Base-by-base conservation (phyloP, 202 grass and related monocot species). In the Eragrostis tef region DNA sequence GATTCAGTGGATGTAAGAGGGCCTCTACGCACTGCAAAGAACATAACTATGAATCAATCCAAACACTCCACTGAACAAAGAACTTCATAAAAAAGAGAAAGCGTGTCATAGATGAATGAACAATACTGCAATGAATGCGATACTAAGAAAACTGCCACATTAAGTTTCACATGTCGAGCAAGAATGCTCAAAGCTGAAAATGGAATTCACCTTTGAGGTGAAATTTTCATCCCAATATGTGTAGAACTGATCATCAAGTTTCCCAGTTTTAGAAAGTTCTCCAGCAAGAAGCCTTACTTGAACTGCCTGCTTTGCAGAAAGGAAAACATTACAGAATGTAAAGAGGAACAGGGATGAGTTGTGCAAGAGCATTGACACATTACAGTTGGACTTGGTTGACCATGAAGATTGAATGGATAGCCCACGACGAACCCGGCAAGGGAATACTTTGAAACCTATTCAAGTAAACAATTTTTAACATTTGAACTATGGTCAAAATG, bases 161-260 rank as follows among this genome's bases (percentile, higher is more conserved):
- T n/a, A 48, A 76, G 27, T 70, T 67, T 69, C 20, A 34, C 43
- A 24, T 74, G 52, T 53, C 50, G 17, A 83, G 54, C 44, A 69
- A 86, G 62, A 69, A 84, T 22, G 20, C 13, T 25, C 60, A 75
- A 20, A 15, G 21, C 78, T 27, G 49, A 85, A 67, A 85, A 69
- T 2, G 17, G 2, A 57, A 24, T 17, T 83, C 86, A 98, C 92
- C 90, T 88, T 94, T 67, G 94, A 91, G 42, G 88, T 97, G 77
- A 93, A 97, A 87, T 93, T 97, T 89, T 93, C 94, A 77, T 94
- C 90, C 94, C 92, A 98, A 77, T 94, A 94, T 77, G 92, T 88
- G 81, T 93, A 98, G 47, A 72, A 75, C 69, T 89, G n/a, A 71
- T 73, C 84, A 80, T 89, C 86, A 71, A 98, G 88, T 70, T 75